phyloP scores from a whole-genome alignment of 768 basidiomycete genomes.

The Punctularia strigosozonata region DNA sequence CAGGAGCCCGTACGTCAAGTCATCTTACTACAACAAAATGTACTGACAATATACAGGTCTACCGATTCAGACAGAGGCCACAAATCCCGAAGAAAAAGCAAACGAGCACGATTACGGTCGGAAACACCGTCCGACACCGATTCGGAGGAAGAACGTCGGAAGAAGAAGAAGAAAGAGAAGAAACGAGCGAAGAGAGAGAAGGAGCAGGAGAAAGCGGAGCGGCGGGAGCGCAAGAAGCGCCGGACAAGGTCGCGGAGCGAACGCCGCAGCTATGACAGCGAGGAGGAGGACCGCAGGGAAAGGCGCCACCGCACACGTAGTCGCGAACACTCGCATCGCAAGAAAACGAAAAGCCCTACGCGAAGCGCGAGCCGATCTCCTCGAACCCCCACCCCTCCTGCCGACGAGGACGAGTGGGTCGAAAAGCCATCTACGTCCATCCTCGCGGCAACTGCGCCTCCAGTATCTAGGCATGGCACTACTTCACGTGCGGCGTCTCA shows the following conservation, averaged over 20 bases:
- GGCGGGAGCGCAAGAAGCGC: conserved; percentile 18
- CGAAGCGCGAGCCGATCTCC: conserved; percentile 5
- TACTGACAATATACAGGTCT: no score
- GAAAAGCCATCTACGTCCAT: conserved; percentile 33
- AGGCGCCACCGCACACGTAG: not conserved
- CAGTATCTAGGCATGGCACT: conserved; percentile 11
- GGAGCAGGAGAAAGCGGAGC: conserved; percentile 29
- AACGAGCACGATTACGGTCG: conserved; percentile 45
- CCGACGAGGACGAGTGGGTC: conserved; percentile 55
- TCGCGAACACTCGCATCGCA: no score
- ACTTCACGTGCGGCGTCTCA: conserved; percentile 12
- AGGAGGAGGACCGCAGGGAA: conserved; percentile 20
- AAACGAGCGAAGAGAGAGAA: conserved; percentile 42
- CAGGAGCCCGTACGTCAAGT: conserved; percentile 46
- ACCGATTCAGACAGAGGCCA: conserved; percentile 35
- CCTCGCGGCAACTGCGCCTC: conserved; percentile 15
- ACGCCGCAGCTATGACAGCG: conserved; percentile 18
- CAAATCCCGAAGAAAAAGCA: conserved; percentile 37
- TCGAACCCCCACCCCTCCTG: conserved; percentile 11
- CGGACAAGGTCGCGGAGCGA: not conserved
- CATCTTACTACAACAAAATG: no score
- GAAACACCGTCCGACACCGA: conserved; percentile 29
- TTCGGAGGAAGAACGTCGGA: conserved; percentile 46
- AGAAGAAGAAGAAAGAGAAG: conserved; percentile 47
- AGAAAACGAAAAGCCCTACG: conserved; percentile 18